phyloP scores from a whole-genome alignment of 306 rosid species.

The Malus sieversii region DNA sequence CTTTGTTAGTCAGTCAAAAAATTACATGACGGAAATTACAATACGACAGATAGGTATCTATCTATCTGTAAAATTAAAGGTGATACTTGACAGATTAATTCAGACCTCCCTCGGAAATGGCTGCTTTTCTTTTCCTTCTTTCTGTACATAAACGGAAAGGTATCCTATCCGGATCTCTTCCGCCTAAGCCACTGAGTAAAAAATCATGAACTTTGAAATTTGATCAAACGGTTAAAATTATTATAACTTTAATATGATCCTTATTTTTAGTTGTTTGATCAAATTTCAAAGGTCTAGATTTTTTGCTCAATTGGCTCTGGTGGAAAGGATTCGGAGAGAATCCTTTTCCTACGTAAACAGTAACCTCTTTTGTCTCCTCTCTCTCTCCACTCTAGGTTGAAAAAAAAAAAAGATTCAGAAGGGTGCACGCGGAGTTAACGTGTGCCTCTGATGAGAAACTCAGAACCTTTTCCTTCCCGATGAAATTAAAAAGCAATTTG shows the following conservation, averaged over 20 bases:
- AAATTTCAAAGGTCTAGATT: accelerated
- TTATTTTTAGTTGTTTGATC: too few relatives aligned
- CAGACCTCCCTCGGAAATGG: constrained; percentile 42
- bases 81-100: background rate
- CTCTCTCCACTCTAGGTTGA: background rate
- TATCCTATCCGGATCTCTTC: accelerated
- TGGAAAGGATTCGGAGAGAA: too few relatives aligned
- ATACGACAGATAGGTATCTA: background rate
- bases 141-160: background rate
- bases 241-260: accelerated
- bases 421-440: constrained; percentile 42
- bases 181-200: accelerated
- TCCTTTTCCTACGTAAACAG: background rate
- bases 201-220: too few relatives aligned
- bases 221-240: accelerated
- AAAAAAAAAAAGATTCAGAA: background rate
- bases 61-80: constrained; percentile 14
- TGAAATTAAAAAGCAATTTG: constrained; percentile 10
- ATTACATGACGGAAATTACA: background rate
- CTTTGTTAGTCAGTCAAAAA: background rate
- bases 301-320: too few relatives aligned
- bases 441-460: constrained; percentile 13
- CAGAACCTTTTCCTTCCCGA: constrained; percentile 1
- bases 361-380: background rate
- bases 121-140: constrained; percentile 12